These are phyloP conservation scores for Escallonia rubra DNA, from an alignment of 129 eudicot genomes.

Conservation along the genomic window DNA sequence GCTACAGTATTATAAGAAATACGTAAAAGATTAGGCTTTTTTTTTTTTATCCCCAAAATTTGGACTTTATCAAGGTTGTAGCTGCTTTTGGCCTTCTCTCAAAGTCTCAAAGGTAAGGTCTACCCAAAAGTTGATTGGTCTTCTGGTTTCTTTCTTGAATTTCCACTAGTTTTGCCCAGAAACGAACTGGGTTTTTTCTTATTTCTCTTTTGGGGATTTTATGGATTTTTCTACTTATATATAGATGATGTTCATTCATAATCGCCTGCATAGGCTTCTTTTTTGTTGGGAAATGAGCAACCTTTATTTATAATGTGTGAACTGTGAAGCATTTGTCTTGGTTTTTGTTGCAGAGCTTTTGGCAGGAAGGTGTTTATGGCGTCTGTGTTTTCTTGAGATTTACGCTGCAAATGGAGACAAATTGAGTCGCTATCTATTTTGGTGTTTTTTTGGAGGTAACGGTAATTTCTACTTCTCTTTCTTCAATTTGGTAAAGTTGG, in stretches of 20 bases:
- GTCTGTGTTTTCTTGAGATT: conserved; percentile 26
- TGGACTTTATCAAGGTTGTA: not conserved
- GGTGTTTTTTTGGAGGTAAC: conserved; percentile 3
- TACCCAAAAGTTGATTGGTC: too few relatives aligned
- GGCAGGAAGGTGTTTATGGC: conserved; percentile 9
- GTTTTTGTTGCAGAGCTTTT: conserved; percentile 12
- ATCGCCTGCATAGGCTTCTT: too few relatives aligned
- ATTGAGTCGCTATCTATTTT: conserved; percentile 5
- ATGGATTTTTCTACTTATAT: too few relatives aligned
- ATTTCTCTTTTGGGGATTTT: too few relatives aligned
- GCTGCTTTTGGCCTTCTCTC: not conserved
- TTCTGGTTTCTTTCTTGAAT: too few relatives aligned
- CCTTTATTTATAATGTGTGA: not conserved
- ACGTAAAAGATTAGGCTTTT: not conserved
- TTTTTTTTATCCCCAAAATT: not conserved
- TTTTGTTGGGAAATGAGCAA: too few relatives aligned
- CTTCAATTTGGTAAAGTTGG: too few relatives aligned
- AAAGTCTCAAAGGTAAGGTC: too few relatives aligned
- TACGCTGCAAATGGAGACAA: conserved; percentile 16
- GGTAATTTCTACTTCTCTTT: conserved; percentile 16
- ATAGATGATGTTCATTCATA: too few relatives aligned
- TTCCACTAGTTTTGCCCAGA: too few relatives aligned
- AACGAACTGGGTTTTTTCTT: too few relatives aligned
- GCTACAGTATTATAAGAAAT: not conserved
- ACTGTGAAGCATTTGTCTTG: conserved; percentile 5